These are phyloP conservation scores for Suhomyces vadensis DNA, from an alignment of 805 yeast species.

Conservation along the genomic window DNA sequence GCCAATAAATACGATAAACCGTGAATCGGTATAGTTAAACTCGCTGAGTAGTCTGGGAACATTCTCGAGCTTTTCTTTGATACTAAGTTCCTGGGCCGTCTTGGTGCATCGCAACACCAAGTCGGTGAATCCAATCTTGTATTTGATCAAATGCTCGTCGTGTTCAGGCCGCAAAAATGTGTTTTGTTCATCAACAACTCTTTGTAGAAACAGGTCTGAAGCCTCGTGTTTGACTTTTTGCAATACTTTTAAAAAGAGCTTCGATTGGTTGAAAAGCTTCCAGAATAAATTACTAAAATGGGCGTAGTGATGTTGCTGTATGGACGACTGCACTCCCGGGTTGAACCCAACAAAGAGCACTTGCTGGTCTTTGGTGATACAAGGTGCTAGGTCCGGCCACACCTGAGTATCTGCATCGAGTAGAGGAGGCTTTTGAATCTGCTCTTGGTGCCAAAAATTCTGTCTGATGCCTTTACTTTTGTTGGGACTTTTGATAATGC, in stretches of 20 bases:
- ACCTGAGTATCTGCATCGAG: not conserved
- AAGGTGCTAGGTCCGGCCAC: conserved; percentile 33
- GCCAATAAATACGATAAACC: conserved; percentile 60
- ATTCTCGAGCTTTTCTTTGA: conserved; percentile 52
- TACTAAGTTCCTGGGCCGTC: conserved; percentile 54
- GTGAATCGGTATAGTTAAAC: conserved; percentile 39
- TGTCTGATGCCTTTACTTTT: not conserved
- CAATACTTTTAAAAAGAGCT: conserved; percentile 34
- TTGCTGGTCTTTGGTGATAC: conserved; percentile 23
- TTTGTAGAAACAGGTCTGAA: conserved; percentile 14
- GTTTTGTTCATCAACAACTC: conserved; percentile 14
- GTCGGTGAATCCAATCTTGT: conserved; percentile 69
- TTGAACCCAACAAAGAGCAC: conserved; percentile 70
- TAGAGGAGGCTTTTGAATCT: not conserved
- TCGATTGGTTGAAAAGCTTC: conserved; percentile 58
- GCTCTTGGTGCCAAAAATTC: not conserved
- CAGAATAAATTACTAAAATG: conserved; percentile 69
- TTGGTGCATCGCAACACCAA: conserved; percentile 64
- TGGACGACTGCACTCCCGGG: conserved; percentile 66
- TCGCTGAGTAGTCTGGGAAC: conserved; percentile 54
- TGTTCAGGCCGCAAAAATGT: conserved; percentile 28
- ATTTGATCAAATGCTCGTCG: conserved; percentile 46
- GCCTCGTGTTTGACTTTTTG: not conserved
- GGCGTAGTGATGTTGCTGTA: conserved; percentile 68
- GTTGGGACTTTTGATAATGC: not conserved